phyloP scores from a whole-genome alignment of 1,284 basidiomycete species.

The Cutaneotrichosporon mucoides region DNA sequence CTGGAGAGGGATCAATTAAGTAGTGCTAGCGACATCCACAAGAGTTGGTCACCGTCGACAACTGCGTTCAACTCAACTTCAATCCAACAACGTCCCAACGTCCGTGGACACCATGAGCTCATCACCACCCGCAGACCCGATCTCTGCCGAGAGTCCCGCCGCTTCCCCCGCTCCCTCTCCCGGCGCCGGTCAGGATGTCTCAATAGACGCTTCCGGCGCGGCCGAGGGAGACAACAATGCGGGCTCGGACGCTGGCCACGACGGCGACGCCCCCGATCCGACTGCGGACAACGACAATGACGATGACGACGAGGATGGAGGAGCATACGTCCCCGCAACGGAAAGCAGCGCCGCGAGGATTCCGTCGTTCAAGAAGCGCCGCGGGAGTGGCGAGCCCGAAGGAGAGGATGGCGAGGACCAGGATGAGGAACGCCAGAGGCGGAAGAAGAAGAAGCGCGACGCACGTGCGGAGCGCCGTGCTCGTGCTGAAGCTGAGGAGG shows the following conservation, averaged over 20 bases:
- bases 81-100: too few relatives aligned
- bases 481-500: slow-evolving; percentile 16
- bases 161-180: slow-evolving; percentile 18
- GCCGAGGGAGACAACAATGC: neutral
- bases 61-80: too few relatives aligned
- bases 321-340: slow-evolving; percentile 63
- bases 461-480: slow-evolving; percentile 29
- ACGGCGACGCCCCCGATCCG: neutral
- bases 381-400: slow-evolving; percentile 50
- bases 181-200: neutral
- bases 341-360: slow-evolving; percentile 37
- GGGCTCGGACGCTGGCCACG: neutral
- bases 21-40: too few relatives aligned
- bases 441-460: slow-evolving; percentile 53
- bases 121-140: slow-evolving; percentile 6
- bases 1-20: too few relatives aligned
- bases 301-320: slow-evolving; percentile 51
- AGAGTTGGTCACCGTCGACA: too few relatives aligned
- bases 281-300: slow-evolving; percentile 1
- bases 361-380: slow-evolving; percentile 48
- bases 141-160: neutral
- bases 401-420: slow-evolving; percentile 54
- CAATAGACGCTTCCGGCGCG: neutral
- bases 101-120: too few relatives aligned
- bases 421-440: slow-evolving; percentile 47